Evolutionary conservation across 2,329 filamentous ascomycete species (phyloP).

Genomic region (Venturia aucupariae): DNA sequence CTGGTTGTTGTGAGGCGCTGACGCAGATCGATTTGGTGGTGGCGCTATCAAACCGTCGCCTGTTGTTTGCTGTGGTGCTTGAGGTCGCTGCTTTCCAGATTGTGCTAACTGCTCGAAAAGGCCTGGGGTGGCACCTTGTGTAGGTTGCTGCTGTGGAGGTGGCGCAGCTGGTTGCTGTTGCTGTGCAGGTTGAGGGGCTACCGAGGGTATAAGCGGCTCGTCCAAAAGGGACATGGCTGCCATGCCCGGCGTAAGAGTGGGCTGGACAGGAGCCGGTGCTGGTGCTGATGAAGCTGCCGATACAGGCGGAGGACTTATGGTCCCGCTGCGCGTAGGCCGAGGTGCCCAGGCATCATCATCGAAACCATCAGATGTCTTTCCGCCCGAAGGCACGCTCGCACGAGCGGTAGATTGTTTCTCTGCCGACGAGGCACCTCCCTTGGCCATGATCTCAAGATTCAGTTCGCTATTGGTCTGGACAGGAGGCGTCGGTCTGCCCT

Average conservation of each 20-base stretch:
- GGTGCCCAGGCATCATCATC: slow-evolving; percentile 98
- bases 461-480: slow-evolving; percentile 78
- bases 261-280: slow-evolving; percentile 29
- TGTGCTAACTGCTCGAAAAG: slow-evolving; percentile 22
- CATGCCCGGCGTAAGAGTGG: slow-evolving; percentile 59
- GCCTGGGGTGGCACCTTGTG: slow-evolving; percentile 19
- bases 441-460: slow-evolving; percentile 75
- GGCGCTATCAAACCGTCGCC: slow-evolving; percentile 61
- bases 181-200: slow-evolving; percentile 37
- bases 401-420: slow-evolving; percentile 42
- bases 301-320: slow-evolving; percentile 32
- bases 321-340: slow-evolving; percentile 42
- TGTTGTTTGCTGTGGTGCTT: slow-evolving; percentile 50
- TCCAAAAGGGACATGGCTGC: slow-evolving; percentile 58
- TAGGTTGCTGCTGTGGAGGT: slow-evolving; percentile 25
- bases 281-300: slow-evolving; percentile 28
- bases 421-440: slow-evolving; percentile 35
- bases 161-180: slow-evolving; percentile 37
- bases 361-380: slow-evolving; percentile 55
- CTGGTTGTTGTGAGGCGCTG: slow-evolving; percentile 72
- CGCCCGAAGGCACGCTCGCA: slow-evolving; percentile 36
- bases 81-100: slow-evolving; percentile 55
- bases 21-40: slow-evolving; percentile 71
- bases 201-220: slow-evolving; percentile 48
- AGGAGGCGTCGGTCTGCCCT: slow-evolving; percentile 79